Evolutionary conservation across 441 rosid species (phyloP).

Genomic region (Cnidoscolus chayamansa): DNA sequence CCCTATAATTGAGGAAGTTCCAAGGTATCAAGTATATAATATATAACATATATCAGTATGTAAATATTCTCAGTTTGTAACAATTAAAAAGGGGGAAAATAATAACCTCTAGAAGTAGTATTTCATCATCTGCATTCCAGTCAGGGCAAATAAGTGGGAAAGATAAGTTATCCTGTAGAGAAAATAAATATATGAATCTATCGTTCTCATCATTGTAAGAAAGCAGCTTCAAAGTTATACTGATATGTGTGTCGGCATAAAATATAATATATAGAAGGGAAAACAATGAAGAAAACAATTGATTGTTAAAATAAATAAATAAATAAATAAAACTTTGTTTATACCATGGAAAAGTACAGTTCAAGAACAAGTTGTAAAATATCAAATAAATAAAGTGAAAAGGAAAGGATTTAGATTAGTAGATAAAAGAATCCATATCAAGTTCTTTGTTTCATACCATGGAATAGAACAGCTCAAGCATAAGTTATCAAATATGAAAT

Average conservation of each 20-base stretch:
- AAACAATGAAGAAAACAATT: neutral
- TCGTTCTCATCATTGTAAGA: neutral
- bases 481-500: neutral
- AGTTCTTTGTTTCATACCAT: neutral
- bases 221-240: neutral
- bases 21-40: constrained; percentile 7
- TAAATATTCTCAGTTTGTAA: neutral
- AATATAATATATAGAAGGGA: neutral
- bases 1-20: constrained; percentile 45
- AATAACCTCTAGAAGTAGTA: constrained; percentile 77
- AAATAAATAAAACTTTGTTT: no score
- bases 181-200: neutral
- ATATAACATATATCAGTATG: neutral
- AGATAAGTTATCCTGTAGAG: constrained; percentile 72
- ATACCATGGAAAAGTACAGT: neutral
- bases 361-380: constrained; percentile 3
- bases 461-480: constrained; percentile 5
- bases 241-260: neutral
- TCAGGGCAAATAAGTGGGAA: constrained; percentile 84
- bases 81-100: no score
- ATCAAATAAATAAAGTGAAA: neutral
- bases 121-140: constrained; percentile 98
- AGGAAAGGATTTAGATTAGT: neutral
- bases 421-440: no score
- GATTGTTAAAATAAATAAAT: no score